Evolutionary conservation across 1,284 basidiomycete species (phyloP), one percentile per base, ranked within the genome.

Genomic region (Irpex lacteus): DNA sequence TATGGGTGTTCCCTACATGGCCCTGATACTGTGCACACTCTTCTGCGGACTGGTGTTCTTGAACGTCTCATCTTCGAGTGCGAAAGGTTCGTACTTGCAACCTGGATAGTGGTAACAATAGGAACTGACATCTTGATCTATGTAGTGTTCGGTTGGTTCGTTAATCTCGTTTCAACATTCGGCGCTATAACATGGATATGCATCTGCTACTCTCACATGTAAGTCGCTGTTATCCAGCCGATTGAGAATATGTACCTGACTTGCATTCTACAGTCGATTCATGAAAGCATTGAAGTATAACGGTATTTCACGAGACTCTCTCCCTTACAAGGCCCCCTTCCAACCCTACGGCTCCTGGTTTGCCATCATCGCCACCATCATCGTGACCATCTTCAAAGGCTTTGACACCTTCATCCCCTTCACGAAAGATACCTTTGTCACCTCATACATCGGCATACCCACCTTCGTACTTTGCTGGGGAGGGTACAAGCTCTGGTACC

Each of bases 171-270:
- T 49, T 73, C 72, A 26, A 73, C 73, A 34, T 89, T 89, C 69
- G 90, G 90, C 53, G 85, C 87, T 26, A 78, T 90, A 19, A 90
- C 88, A 5, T 91, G 90, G 89, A 86, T 92, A 80, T 85, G 81
- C 21, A 92, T 94, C 64, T 75, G 84, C 52, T 85, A 82, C 57
- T 84, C 85, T 8, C 90, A 92, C 76, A 85, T 92, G 84, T 87
- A 71, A 65, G 81, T 72, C 2, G 40, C 26, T 8, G 32, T 21
- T 38, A 37, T 34, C 9, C 4, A 18, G 50, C 63, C 26, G 21
- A 58, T 53, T 60, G 32, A 40, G 26, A 52, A 52, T 38, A 13
- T 36, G 19, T 62, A 3, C 2, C 57, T 62, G 40, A 63, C 66
- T 15, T 62, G 49, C 44, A 13, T 34, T 9, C 8, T n/a, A 11